A percentile compares a stretch with the other conserved stretches of the same genome.
These are phyloP conservation scores for Emergomyces orientalis DNA, from an alignment of 2,329 filamentous ascomycete species.

Conservation along the genomic window DNA sequence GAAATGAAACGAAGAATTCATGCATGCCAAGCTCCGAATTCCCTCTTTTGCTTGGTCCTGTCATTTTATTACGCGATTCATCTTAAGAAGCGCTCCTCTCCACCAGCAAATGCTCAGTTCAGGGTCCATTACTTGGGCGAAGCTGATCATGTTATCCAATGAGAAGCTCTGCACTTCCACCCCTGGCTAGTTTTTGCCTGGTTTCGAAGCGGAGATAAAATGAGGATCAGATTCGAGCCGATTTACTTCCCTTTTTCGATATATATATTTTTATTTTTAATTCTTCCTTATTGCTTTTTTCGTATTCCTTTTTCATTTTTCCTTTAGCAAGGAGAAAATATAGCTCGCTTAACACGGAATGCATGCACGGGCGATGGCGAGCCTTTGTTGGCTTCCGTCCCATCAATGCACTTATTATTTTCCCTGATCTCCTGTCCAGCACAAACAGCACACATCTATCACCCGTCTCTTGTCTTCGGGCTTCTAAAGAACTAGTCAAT, in stretches of 20 bases:
- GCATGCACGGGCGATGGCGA: neutral
- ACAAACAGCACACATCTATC: neutral
- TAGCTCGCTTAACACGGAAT: neutral
- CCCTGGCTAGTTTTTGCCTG: no score
- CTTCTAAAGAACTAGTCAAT: neutral
- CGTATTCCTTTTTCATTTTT: neutral
- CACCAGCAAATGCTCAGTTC: no score
- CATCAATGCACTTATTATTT: neutral
- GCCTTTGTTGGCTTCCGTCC: neutral
- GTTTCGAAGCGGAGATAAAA: no score
- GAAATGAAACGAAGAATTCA: neutral
- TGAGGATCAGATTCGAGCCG: no score
- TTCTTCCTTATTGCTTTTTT: neutral
- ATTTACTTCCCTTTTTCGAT: no score
- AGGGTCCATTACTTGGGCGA: no score
- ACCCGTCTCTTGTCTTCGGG: neutral
- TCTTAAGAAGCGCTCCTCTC: neutral
- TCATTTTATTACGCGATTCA: neutral
- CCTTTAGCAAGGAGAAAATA: neutral
- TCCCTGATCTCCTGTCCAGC: neutral
- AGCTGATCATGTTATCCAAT: no score
- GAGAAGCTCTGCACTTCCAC: no score
- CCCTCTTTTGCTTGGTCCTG: neutral
- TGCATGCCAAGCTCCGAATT: neutral
- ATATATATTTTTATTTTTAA: no score